Evolutionary conservation across 768 basidiomycete genomes (phyloP).

Genomic region (Xerocomellus dryophilus): DNA sequence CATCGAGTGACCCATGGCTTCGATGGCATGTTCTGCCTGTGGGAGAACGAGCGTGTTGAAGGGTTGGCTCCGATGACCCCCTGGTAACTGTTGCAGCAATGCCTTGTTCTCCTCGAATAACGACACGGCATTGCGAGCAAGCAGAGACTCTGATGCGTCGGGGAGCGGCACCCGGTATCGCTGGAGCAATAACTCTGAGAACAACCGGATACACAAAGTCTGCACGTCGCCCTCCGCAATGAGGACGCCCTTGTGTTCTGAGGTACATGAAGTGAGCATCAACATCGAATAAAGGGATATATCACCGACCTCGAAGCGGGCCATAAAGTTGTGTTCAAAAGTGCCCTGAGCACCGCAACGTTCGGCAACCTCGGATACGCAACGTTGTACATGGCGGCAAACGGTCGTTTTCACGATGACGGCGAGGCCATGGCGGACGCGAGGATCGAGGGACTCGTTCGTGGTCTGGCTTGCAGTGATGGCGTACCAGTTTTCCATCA

Average conservation of each 20-base stretch:
- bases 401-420: slow-evolving; percentile 1
- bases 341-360: slow-evolving; percentile 66
- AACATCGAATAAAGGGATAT: background rate
- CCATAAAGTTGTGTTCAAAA: slow-evolving; percentile 62
- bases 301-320: slow-evolving; percentile 46
- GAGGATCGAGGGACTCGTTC: background rate
- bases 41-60: slow-evolving; percentile 57
- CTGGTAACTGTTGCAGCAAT: slow-evolving; percentile 35
- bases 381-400: slow-evolving; percentile 48
- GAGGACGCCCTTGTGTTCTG: slow-evolving; percentile 48
- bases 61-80: slow-evolving; percentile 19
- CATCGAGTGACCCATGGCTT: slow-evolving; percentile 63
- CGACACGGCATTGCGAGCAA: slow-evolving; percentile 48
- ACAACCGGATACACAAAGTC: slow-evolving; percentile 52
- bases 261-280: slow-evolving; percentile 12
- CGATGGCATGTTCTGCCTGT: slow-evolving; percentile 48
- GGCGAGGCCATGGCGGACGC: background rate
- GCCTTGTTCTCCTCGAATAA: slow-evolving; percentile 46
- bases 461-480: slow-evolving; percentile 20
- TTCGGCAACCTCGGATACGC: slow-evolving; percentile 53
- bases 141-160: slow-evolving; percentile 43
- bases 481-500: slow-evolving; percentile 50
- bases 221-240: slow-evolving; percentile 57
- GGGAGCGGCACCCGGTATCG: slow-evolving; percentile 52
- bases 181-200: slow-evolving; percentile 56